Conservation (phyloP, 2,329 filamentous ascomycete genomes). For the Colletotrichum somersetense region DNA sequence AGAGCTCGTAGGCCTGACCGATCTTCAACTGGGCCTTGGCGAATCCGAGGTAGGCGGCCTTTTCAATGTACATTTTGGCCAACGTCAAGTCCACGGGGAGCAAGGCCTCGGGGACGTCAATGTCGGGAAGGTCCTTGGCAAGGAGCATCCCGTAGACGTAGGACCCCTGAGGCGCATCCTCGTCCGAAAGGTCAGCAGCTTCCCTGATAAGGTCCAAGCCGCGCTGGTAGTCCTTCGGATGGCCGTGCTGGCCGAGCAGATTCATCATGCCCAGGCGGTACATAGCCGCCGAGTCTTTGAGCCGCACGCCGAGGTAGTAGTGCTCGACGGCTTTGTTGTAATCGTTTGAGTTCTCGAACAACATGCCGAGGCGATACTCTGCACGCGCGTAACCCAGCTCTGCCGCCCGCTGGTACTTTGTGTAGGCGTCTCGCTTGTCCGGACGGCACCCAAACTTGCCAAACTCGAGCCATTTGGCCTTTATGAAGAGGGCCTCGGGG, state of each 20-base stretch:
- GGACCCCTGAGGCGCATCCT: conserved; percentile 95
- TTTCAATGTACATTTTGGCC: conserved; percentile 91
- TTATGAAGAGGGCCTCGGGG: conserved; percentile 93
- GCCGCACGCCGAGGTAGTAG: conserved; percentile 84
- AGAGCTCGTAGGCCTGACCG: conserved; percentile 95
- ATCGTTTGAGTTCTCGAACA: conserved; percentile 96
- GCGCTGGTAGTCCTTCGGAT: conserved; percentile 81
- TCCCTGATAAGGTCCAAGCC: conserved; percentile 86
- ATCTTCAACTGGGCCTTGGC: conserved; percentile 97
- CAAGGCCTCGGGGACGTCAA: conserved; percentile 78
- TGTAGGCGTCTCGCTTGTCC: conserved; percentile 95
- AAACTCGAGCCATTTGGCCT: conserved; percentile 97
- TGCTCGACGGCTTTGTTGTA: conserved; percentile 90
- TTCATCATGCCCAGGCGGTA: conserved; percentile 98
- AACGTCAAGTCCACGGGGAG: conserved; percentile 78
- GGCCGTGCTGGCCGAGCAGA: conserved; percentile 91
- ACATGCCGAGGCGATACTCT: conserved; percentile 98
- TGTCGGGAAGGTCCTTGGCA: conserved; percentile 90
- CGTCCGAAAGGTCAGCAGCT: conserved; percentile 89
- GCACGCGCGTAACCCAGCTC: conserved; percentile 88
- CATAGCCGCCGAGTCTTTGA: conserved; percentile 87
- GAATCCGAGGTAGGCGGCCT: conserved; percentile 95
- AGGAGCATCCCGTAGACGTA: conserved; percentile 97
- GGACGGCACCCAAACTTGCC: conserved; percentile 91
- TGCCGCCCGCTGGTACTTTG: conserved; percentile 86